phyloP scores from a whole-genome alignment of 495 filamentous ascomycete genomes.

The Lindgomyces ingoldianus region DNA sequence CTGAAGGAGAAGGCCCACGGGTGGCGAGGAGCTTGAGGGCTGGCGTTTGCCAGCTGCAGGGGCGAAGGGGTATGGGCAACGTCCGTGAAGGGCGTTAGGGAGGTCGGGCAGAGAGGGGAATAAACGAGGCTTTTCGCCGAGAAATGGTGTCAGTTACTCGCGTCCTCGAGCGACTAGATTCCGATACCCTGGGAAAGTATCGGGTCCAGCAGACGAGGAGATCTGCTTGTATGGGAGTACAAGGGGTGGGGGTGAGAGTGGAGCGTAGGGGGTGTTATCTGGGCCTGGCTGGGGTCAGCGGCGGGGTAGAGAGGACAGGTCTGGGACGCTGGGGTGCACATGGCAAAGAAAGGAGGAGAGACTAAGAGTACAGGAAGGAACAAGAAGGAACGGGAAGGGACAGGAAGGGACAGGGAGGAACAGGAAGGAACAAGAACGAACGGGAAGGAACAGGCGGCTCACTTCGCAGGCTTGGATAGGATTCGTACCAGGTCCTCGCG shows the following conservation, averaged over 20 bases:
- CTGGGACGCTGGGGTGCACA: neutral
- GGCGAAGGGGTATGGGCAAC: constrained; percentile 49
- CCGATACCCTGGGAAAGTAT: constrained; percentile 88
- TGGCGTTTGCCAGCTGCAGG: constrained; percentile 51
- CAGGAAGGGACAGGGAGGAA: too few relatives aligned
- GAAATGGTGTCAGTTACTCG: constrained; percentile 78
- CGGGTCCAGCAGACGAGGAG: constrained; percentile 88
- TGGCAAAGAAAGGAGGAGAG: neutral
- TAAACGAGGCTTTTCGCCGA: constrained; percentile 75
- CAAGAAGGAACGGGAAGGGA: too few relatives aligned
- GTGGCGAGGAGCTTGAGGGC: constrained; percentile 41
- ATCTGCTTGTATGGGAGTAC: constrained; percentile 56
- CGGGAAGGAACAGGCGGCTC: constrained; percentile 43
- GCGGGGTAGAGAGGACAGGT: neutral
- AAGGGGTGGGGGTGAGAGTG: constrained; percentile 27
- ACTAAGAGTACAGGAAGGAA: too few relatives aligned
- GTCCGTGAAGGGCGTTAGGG: constrained; percentile 70
- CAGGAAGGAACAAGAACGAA: constrained; percentile 25
- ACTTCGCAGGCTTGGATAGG: constrained; percentile 96
- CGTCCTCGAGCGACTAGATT: constrained; percentile 71
- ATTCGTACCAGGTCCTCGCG: constrained; percentile 89
- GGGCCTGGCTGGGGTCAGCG: constrained; percentile 59
- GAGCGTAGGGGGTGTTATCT: constrained; percentile 72
- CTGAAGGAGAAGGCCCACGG: constrained; percentile 94
- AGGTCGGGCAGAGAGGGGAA: constrained; percentile 79